Percentiles rank a stretch among this genome's conserved stretches.
phyloP scores from a whole-genome alignment of 2,329 filamentous ascomycete genomes.

The Sporothrix mexicana region DNA sequence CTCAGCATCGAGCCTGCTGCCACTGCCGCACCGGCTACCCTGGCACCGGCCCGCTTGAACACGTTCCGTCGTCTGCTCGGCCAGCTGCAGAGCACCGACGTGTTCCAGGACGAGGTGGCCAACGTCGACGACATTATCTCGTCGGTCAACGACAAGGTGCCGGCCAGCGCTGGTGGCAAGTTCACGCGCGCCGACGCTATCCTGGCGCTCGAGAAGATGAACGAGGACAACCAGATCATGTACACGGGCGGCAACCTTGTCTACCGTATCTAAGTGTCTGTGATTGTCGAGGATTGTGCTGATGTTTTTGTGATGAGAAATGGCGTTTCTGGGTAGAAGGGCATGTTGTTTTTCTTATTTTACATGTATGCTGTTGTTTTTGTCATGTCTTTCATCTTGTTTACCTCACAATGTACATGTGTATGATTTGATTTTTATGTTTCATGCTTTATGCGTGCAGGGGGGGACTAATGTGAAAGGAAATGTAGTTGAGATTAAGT shows the following conservation, averaged over 20 bases:
- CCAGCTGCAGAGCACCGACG: slow-evolving; percentile 71
- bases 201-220: slow-evolving; percentile 78
- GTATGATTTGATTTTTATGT: slow-evolving; percentile 1
- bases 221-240: slow-evolving; percentile 90
- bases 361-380: slow-evolving; percentile 2
- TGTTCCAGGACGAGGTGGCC: slow-evolving; percentile 90
- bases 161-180: slow-evolving; percentile 51
- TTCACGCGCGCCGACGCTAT: slow-evolving; percentile 77
- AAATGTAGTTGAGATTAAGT: background rate
- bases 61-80: slow-evolving; percentile 83
- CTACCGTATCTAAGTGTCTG: slow-evolving; percentile 65
- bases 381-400: background rate
- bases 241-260: slow-evolving; percentile 70
- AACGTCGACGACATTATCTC: slow-evolving; percentile 74
- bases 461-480: background rate
- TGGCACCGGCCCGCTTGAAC: slow-evolving; percentile 67
- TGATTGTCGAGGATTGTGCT: too few relatives aligned
- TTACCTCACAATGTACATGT: background rate
- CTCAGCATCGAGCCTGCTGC: slow-evolving; percentile 48
- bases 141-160: slow-evolving; percentile 73
- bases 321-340: slow-evolving; percentile 35
- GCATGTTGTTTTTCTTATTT: slow-evolving; percentile 4
- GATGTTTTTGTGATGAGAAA: background rate
- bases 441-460: background rate
- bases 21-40: slow-evolving; percentile 29